These are phyloP conservation scores for Blepharisma undulans DNA, from an alignment of 169 alveolate genomes.

Conservation along the genomic window DNA sequence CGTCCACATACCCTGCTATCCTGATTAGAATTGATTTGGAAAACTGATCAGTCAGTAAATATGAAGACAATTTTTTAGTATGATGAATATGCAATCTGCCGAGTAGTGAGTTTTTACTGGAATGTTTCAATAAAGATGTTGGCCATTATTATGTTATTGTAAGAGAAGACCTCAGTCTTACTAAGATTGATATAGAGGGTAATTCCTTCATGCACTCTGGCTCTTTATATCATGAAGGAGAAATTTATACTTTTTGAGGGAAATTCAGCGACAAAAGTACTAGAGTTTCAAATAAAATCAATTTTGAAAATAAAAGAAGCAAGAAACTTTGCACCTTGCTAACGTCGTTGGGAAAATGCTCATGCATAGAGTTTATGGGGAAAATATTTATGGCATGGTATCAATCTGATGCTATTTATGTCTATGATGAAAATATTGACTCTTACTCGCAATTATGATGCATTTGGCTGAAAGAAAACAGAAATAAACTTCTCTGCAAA, in stretches of 20 bases:
- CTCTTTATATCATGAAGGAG: neutral
- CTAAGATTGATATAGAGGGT: neutral
- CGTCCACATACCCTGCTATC: neutral
- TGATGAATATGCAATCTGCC: neutral
- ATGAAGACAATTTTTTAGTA: neutral
- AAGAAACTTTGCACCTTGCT: neutral
- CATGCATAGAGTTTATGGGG: neutral
- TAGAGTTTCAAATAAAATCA: neutral
- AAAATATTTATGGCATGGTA: neutral
- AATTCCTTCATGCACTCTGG: neutral
- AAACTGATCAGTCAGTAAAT: neutral
- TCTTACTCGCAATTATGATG: neutral
- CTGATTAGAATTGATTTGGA: neutral
- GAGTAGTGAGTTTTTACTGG: neutral
- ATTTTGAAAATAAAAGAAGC: neutral
- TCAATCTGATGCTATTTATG: neutral
- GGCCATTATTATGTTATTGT: neutral
- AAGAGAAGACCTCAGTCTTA: neutral
- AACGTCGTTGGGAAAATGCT: neutral
- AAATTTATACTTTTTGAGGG: neutral
- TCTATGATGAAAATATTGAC: neutral
- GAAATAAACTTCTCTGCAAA: neutral
- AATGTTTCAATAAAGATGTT: neutral
- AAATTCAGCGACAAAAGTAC: neutral
- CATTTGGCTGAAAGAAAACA: neutral